Conservation (phyloP, 2,329 filamentous ascomycete genomes). For the Xylaria sp. region DNA sequence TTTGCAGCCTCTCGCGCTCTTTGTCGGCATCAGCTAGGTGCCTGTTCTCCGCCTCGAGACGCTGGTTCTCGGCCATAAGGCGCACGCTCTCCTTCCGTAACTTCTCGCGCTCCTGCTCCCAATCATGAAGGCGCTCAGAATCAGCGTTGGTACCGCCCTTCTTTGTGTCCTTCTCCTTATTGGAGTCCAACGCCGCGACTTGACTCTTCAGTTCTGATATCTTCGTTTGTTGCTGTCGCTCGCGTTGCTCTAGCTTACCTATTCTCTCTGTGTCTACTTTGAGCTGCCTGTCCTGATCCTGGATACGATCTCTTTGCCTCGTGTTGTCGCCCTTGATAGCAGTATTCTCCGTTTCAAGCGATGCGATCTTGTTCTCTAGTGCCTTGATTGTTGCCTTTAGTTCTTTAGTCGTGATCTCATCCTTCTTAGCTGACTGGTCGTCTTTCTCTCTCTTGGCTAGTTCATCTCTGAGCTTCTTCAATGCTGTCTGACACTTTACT, state of each 20-base stretch:
- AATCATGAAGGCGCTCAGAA: background rate
- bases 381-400: slow-evolving; percentile 10
- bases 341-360: slow-evolving; percentile 2
- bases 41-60: background rate
- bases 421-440: slow-evolving; percentile 8
- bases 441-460: slow-evolving; percentile 1
- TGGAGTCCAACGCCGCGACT: background rate
- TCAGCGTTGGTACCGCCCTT: background rate
- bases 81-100: background rate
- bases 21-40: background rate
- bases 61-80: background rate
- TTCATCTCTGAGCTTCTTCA: slow-evolving; percentile 9
- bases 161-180: background rate
- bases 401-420: slow-evolving; percentile 5
- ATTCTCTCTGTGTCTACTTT: background rate
- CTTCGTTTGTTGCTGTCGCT: slow-evolving; percentile 7
- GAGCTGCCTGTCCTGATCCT: slow-evolving; percentile 14
- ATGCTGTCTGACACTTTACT: background rate
- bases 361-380: slow-evolving; percentile 17
- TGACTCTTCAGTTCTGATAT: slow-evolving; percentile 1
- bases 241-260: slow-evolving; percentile 9
- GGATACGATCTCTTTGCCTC: background rate
- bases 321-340: background rate
- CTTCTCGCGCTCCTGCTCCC: background rate
- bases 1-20: background rate